phyloP scores from a whole-genome alignment of 768 basidiomycete species.

The Leucocoprinus leucothites region DNA sequence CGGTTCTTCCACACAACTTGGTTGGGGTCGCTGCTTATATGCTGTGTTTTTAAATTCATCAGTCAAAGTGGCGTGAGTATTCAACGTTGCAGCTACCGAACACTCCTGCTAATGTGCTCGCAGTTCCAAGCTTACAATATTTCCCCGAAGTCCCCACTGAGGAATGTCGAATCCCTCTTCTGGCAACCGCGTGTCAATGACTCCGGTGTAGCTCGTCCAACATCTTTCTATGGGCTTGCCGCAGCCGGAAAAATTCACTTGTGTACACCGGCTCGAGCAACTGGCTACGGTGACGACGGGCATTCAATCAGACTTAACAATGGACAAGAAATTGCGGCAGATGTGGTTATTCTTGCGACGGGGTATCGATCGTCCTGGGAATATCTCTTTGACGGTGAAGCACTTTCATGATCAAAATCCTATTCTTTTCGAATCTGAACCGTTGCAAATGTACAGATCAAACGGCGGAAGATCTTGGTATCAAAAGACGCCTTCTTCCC shows the following conservation, averaged over 20 bases:
- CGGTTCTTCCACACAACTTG: conserved; percentile 63
- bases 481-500: conserved; percentile 34
- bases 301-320: conserved; percentile 39
- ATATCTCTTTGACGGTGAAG: conserved; percentile 27
- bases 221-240: conserved; percentile 49
- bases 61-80: conserved; percentile 34
- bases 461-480: conserved; percentile 46
- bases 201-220: conserved; percentile 43
- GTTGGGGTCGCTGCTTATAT: conserved; percentile 49
- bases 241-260: conserved; percentile 46
- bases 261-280: conserved; percentile 38
- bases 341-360: conserved; percentile 53
- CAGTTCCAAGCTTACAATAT: conserved; percentile 28
- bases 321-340: conserved; percentile 37
- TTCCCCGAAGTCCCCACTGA: conserved; percentile 48
- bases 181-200: conserved; percentile 43
- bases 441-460: conserved; percentile 28
- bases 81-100: not conserved
- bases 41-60: conserved; percentile 44
- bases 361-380: conserved; percentile 62
- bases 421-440: not conserved
- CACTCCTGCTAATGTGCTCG: not conserved
- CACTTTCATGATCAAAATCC: not conserved
- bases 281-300: conserved; percentile 33
- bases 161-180: conserved; percentile 31